phyloP scores from a whole-genome alignment of 805 yeast genomes.

The Lipomyces yamadae region DNA sequence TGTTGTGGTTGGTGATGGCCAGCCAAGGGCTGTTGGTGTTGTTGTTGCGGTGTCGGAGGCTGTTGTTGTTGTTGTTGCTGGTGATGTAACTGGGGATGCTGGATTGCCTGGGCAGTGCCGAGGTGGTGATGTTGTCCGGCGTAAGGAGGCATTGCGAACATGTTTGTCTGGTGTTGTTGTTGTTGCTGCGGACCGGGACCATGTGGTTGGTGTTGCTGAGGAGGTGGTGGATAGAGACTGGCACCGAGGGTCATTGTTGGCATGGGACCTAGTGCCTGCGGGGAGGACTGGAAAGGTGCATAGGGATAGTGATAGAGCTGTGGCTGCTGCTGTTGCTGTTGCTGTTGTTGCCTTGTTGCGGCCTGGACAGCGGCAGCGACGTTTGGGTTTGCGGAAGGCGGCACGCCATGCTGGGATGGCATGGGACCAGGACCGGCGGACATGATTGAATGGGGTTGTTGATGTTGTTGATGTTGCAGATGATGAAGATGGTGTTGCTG shows the following conservation, averaged over 20 bases:
- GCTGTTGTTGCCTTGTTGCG: slow-evolving; percentile 18
- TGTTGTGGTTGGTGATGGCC: slow-evolving; percentile 7
- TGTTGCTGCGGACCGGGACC: slow-evolving; percentile 16
- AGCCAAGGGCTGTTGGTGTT: not conserved
- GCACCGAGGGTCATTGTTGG: slow-evolving; percentile 1
- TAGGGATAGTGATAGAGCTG: slow-evolving; percentile 5
- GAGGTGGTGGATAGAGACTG: not conserved
- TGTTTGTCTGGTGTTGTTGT: slow-evolving; percentile 10
- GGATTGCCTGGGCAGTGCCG: not conserved
- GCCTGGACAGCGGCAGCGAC: slow-evolving; percentile 7
- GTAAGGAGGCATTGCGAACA: slow-evolving; percentile 4
- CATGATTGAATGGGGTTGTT: slow-evolving; percentile 11
- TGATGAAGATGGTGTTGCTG: slow-evolving; percentile 5
- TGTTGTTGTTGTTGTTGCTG: slow-evolving; percentile 14
- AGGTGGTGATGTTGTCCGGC: slow-evolving; percentile 6
- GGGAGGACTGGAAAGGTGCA: slow-evolving; percentile 7
- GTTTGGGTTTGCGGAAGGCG: not conserved
- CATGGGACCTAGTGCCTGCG: slow-evolving; percentile 4
- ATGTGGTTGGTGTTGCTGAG: slow-evolving; percentile 18
- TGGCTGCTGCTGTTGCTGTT: slow-evolving; percentile 8
- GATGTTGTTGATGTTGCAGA: slow-evolving; percentile 17
- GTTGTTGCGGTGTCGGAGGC: slow-evolving; percentile 10
- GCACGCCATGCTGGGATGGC: not conserved
- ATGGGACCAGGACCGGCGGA: not conserved
- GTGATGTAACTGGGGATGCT: slow-evolving; percentile 9